Evolutionary conservation across 2,329 filamentous ascomycete genomes (phyloP), one percentile per base, ranked within the genome.

Genomic region (Raffaelea albimanens): DNA sequence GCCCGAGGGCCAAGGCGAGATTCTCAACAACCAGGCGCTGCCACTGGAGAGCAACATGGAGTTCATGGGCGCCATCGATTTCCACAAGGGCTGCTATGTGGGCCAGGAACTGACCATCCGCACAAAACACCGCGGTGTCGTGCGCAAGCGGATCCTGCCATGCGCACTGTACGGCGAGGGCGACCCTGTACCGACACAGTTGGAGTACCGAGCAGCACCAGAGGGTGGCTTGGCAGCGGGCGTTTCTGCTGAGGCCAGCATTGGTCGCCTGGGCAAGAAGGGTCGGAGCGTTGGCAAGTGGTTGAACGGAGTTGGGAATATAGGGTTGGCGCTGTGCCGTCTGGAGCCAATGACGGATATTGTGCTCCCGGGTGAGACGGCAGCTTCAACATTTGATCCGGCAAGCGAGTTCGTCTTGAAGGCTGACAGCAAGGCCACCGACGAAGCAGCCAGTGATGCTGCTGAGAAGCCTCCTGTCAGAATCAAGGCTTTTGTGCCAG

Each of bases 91-190:
- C 8, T 98, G 93, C 67, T 98, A 98, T 64, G 80, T 97, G 8
- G 93, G 93, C 0, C 93, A 98, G 67, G 93, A 98, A 65, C 75
- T 98, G 53, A 97, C 93, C 2, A 95, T 97, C 55, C 83, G 93
- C 39, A 98, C 93, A 2, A 85, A 90, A 62, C 93, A 98, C 66
- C 90, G 85, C 13, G 93, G 93, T 20, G 87, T 98, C 16, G 87
- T 98, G 38, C 76, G 93, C 52, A 95, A 96, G 72, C 77, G 93
- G 44, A 80, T 97, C 44, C 64, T 98, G 45, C 93, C 93, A 0
- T 82, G 91, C 31, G 67, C 84, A 54, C 59, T 96, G 16, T 93
- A 91, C 62, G 68, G 67, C 7, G 63, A 62, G 5, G 67, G 68
- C 33, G 63, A 67, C 22, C 58, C 59, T 3, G 21, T 13, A 7